Conservation (phyloP, 2,329 filamentous ascomycete genomes). For the Rhinocladiella similis region DNA sequence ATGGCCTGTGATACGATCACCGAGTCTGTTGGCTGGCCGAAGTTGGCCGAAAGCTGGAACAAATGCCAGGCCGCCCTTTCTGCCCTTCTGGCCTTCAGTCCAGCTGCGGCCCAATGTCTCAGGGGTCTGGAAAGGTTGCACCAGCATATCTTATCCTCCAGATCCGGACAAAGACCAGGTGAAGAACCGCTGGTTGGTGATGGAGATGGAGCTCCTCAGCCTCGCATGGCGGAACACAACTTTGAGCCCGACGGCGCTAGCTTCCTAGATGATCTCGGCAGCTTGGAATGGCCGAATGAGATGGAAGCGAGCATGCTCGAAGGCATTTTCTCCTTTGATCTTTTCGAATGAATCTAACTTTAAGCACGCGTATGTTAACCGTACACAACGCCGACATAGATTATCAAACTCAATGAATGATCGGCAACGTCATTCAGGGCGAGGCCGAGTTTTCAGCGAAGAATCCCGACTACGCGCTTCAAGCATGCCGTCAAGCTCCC, state of each 20-base stretch:
- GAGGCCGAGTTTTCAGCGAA: too few relatives aligned
- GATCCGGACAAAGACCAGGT: neutral
- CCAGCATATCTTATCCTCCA: neutral
- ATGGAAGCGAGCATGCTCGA: conserved; percentile 6
- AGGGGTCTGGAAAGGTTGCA: conserved; percentile 1
- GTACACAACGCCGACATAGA: too few relatives aligned
- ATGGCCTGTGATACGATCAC: conserved; percentile 3
- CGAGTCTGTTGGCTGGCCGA: neutral
- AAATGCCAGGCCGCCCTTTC: conserved; percentile 4
- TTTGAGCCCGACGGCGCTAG: neutral
- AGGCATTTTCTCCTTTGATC: conserved; percentile 7
- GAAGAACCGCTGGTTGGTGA: neutral
- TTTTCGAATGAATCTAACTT: neutral
- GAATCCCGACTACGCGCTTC: too few relatives aligned
- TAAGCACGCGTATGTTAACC: too few relatives aligned
- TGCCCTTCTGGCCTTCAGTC: conserved; percentile 2
- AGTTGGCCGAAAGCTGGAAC: neutral
- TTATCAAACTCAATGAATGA: too few relatives aligned
- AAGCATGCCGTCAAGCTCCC: too few relatives aligned
- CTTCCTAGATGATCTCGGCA: neutral
- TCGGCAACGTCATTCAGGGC: too few relatives aligned
- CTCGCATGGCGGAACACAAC: neutral
- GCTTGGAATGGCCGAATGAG: conserved; percentile 7
- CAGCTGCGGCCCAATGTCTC: neutral
- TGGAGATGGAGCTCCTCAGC: too few relatives aligned